phyloP scores from a whole-genome alignment of 164 flowering plant genomes.

The Vitis riparia region DNA sequence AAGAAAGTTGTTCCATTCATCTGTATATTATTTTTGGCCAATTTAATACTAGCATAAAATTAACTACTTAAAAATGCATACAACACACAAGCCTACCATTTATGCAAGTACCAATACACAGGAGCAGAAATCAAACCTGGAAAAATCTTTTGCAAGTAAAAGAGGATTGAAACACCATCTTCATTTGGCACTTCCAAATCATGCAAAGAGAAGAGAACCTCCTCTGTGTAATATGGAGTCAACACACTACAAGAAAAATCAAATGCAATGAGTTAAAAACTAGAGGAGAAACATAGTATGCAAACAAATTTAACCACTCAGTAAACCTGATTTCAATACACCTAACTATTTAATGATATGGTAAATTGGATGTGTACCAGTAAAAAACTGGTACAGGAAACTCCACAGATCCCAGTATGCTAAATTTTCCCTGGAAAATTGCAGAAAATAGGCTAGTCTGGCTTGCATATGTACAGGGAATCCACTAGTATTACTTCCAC shows the following conservation, averaged over 20 bases:
- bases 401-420: background rate
- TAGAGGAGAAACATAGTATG: background rate
- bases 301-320: background rate
- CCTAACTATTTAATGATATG: background rate
- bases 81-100: no score
- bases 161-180: slow-evolving; percentile 94
- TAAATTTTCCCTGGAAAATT: background rate
- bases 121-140: slow-evolving; percentile 58
- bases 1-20: slow-evolving; percentile 94
- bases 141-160: slow-evolving; percentile 92
- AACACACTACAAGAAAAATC: slow-evolving; percentile 58
- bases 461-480: no score
- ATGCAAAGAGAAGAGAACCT: slow-evolving; percentile 78
- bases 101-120: background rate
- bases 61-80: background rate
- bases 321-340: background rate
- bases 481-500: no score
- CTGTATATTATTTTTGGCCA: slow-evolving; percentile 29
- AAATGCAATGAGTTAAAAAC: no score
- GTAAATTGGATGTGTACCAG: background rate
- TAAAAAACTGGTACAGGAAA: background rate
- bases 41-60: background rate
- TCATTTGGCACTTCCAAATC: slow-evolving; percentile 78
- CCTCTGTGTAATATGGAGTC: slow-evolving; percentile 91
- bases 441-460: no score